Evolutionary conservation across 2,329 filamentous ascomycete genomes (phyloP), one percentile per base, ranked within the genome.

Genomic region (Aureobasidium uvarum): DNA sequence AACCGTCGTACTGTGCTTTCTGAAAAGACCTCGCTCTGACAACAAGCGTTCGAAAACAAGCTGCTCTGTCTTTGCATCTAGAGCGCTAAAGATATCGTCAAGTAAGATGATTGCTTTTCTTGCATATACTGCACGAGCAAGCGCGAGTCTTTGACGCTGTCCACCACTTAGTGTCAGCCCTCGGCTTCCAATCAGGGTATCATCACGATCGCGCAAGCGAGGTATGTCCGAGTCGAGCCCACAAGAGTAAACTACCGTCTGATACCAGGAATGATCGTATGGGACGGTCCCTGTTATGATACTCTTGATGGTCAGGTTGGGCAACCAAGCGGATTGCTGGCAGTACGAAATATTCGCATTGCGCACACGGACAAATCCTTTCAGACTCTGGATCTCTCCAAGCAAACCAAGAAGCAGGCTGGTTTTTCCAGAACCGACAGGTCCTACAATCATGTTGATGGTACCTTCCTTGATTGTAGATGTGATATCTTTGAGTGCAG

Each of bases 141-240:
- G 59, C 7, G 59, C 45, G 8, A 95, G 84, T 64, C 91, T 84
- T 89, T 90, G 93, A 72, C 90, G 87, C 75, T 96, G 91, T 0
- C 91, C 92, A 68, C 92, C 91, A 67, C 88, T 91, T 6, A 96
- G 80, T 70, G 94, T 93, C 70, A 95, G 90, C 5, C 91, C 91
- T 67, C 94, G 93, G 2, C 90, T 89, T 14, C 91, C 91, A 62
- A 96, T 90, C 23, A 58, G 7, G 71, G 93, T 89, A 0, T 91
- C 95, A 54, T 85, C 77, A 70, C 94, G 90, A 5, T 91, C 90
- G 0, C 84, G 79, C 16, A 96, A 81, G 80, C 92, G 91, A n/a
- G 88, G 84, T 33, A 96, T 78, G 70, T 96, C 92, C 72, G 91
- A 91, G 59, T 83, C 83, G 51, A 96, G 74, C 0, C 90, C 89